A percentile compares a stretch with the other conserved stretches of the same genome.
Evolutionary conservation across 345 rosid species (phyloP).

Genomic region (Pistacia integerrima): DNA sequence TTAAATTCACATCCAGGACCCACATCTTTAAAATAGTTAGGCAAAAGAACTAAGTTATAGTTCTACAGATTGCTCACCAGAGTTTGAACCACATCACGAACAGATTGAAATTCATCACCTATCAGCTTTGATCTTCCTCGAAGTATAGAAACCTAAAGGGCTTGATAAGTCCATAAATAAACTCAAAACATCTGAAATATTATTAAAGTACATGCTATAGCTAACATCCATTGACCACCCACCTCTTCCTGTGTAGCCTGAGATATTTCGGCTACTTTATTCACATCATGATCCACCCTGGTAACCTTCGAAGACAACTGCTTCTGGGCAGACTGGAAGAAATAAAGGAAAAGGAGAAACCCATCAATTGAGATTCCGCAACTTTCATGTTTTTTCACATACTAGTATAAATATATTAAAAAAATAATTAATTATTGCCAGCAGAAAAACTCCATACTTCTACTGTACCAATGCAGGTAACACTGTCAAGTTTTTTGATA

Average conservation of each 20-base stretch:
- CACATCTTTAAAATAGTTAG: neutral
- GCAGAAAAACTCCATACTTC: neutral
- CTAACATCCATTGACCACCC: constrained; percentile 24
- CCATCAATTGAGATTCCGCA: neutral
- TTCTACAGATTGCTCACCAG: constrained; percentile 50
- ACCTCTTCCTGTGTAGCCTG: constrained; percentile 68
- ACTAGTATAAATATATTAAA: neutral
- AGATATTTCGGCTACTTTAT: constrained; percentile 54
- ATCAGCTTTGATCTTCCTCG: constrained; percentile 48
- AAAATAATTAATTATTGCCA: neutral
- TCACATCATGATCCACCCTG: constrained; percentile 50
- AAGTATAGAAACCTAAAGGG: constrained; percentile 53
- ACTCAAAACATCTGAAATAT: constrained; percentile 13
- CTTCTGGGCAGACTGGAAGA: constrained; percentile 60
- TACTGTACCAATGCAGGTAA: neutral
- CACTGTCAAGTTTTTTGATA: neutral
- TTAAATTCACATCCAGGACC: constrained; percentile 8
- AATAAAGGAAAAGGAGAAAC: neutral
- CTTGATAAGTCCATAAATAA: constrained; percentile 14
- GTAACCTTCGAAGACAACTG: constrained; percentile 63
- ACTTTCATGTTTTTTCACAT: neutral
- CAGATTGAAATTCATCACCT: constrained; percentile 51
- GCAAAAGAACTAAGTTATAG: constrained; percentile 7
- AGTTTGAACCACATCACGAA: constrained; percentile 67
- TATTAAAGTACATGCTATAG: neutral